These are phyloP conservation scores for Pleurozium schreberi DNA, from an alignment of 225 moss, liverwort and hornwort species.

Conservation along the genomic window DNA sequence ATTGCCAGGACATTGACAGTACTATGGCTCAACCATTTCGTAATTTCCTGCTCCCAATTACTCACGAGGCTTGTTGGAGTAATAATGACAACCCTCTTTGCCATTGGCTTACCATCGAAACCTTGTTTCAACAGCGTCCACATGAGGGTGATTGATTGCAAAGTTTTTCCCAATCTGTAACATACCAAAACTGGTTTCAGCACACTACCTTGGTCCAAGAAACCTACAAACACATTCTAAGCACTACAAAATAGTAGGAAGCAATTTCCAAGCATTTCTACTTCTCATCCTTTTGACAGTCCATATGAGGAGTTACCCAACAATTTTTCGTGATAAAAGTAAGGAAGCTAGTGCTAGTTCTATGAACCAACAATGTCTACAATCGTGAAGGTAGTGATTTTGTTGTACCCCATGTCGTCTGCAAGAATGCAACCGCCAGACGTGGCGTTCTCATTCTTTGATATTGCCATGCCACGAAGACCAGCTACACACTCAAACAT, in stretches of 20 bases:
- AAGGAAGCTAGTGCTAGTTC: background rate
- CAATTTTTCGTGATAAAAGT: background rate
- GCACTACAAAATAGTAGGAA: background rate
- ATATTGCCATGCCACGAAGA: conserved; percentile 69
- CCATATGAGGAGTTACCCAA: background rate
- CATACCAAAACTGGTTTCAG: background rate
- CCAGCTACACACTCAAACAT: conserved; percentile 99
- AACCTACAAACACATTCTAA: background rate
- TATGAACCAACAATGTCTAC: background rate
- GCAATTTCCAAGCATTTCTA: background rate
- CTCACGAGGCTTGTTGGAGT: conserved; percentile 98
- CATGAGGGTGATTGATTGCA: conserved; percentile 93
- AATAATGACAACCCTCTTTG: conserved; percentile 82
- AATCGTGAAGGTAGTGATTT: background rate
- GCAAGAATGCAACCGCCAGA: conserved; percentile 95
- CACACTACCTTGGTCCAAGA: background rate
- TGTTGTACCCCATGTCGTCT: conserved; percentile 90
- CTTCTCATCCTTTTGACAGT: background rate
- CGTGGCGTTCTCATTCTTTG: conserved; percentile 29
- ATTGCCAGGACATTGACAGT: conserved; percentile 79
- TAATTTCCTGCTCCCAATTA: conserved; percentile 97
- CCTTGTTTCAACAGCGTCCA: conserved; percentile 97
- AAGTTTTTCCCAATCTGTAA: conserved; percentile 79
- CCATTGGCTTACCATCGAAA: conserved; percentile 67
- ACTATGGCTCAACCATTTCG: conserved; percentile 74